Percentiles rank a stretch among this genome's conserved stretches.
phyloP scores from a whole-genome alignment of 345 rosid species.

The Triadica sebifera region DNA sequence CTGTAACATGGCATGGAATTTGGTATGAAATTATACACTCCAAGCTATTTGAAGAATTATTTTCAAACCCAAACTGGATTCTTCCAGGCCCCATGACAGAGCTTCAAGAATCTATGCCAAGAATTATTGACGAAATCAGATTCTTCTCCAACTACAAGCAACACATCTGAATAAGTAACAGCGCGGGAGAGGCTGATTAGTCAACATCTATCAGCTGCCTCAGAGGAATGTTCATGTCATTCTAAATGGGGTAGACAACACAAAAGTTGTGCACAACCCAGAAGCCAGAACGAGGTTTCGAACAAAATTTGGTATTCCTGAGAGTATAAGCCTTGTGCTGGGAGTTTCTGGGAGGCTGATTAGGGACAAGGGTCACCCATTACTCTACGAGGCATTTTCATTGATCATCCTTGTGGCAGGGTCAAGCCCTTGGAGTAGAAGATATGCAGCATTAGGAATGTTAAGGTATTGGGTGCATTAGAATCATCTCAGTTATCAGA shows the following conservation, averaged over 20 bases:
- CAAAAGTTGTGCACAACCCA: slow-evolving; percentile 41
- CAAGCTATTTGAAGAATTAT: slow-evolving; percentile 58
- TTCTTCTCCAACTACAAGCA: slow-evolving; percentile 63
- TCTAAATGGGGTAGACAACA: slow-evolving; percentile 68
- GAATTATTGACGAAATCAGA: slow-evolving; percentile 52
- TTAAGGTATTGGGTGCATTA: slow-evolving; percentile 54
- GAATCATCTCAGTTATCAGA: slow-evolving; percentile 49
- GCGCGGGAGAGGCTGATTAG: slow-evolving; percentile 57
- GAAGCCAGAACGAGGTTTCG: slow-evolving; percentile 40
- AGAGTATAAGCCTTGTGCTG: slow-evolving; percentile 41
- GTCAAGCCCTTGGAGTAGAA: slow-evolving; percentile 67
- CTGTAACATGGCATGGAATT: slow-evolving; percentile 79
- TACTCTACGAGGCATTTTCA: slow-evolving; percentile 56
- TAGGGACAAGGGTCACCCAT: slow-evolving; percentile 74
- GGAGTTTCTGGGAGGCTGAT: slow-evolving; percentile 82
- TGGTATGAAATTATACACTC: slow-evolving; percentile 82
- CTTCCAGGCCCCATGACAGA: slow-evolving; percentile 28
- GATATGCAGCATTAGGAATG: slow-evolving; percentile 60
- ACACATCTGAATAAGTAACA: slow-evolving; percentile 63
- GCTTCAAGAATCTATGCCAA: slow-evolving; percentile 61
- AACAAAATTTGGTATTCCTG: slow-evolving; percentile 41
- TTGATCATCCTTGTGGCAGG: slow-evolving; percentile 59
- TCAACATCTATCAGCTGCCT: slow-evolving; percentile 59
- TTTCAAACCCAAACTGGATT: slow-evolving; percentile 26
- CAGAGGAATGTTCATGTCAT: slow-evolving; percentile 57